Conservation (phyloP, 192 early-diverging fungal genomes). For the Rhizoclosmatium globosum region DNA sequence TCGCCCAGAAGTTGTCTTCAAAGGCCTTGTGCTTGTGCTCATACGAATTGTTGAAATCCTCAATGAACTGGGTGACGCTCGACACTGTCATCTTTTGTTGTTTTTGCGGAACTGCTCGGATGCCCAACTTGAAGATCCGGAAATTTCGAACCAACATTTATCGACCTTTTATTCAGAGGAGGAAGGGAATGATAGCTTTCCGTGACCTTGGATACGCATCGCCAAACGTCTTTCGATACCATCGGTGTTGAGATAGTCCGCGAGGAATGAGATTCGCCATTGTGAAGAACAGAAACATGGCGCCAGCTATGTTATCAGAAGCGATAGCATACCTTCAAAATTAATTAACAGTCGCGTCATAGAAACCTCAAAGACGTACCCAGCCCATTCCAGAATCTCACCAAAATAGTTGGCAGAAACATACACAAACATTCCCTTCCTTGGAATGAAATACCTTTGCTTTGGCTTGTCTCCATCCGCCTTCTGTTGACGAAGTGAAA, state of each 20-base stretch:
- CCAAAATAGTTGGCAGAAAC: slow-evolving; percentile 50
- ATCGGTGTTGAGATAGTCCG: slow-evolving; percentile 41
- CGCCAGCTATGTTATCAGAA: slow-evolving; percentile 1
- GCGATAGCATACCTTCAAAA: slow-evolving; percentile 38
- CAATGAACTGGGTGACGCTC: slow-evolving; percentile 28
- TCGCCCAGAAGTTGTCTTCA: slow-evolving; percentile 52
- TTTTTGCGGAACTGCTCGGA: background rate
- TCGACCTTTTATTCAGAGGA: slow-evolving; percentile 3
- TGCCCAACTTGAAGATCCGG: background rate
- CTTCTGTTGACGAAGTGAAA: slow-evolving; percentile 28
- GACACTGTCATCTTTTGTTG: background rate
- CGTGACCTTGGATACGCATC: slow-evolving; percentile 42
- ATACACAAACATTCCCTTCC: slow-evolving; percentile 34
- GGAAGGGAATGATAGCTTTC: slow-evolving; percentile 46
- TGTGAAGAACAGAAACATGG: slow-evolving; percentile 45
- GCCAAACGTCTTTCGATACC: slow-evolving; percentile 46
- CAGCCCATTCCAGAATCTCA: slow-evolving; percentile 53
- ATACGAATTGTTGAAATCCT: slow-evolving; percentile 43
- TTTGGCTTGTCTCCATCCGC: background rate
- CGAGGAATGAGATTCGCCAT: slow-evolving; percentile 47
- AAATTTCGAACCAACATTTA: background rate
- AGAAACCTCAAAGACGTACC: slow-evolving; percentile 13
- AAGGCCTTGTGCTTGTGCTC: slow-evolving; percentile 44
- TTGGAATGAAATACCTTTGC: slow-evolving; percentile 45
- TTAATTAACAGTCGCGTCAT: background rate